Evolutionary conservation across 805 yeast species (phyloP), one percentile per base, ranked within the genome.

Genomic region (Lipomyces kockii): DNA sequence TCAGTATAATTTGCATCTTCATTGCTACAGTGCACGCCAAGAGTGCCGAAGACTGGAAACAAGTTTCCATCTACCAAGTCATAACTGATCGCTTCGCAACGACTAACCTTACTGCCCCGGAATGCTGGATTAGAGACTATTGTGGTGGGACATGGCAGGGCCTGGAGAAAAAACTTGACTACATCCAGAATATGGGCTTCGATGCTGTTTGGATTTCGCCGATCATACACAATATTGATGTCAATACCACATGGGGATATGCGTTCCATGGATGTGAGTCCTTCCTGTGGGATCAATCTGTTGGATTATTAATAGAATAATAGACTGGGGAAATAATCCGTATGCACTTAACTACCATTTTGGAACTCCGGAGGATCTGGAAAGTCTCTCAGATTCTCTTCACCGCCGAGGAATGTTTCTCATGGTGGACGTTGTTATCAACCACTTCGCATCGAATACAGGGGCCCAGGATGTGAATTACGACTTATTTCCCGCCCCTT

Each of bases 91-190:
- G 67, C 12, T 63, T 63, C 29, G 67, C 67, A 5, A 53, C 60
- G 17, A 39, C 67, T 2, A 34, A 51, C n/a, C 20, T 35, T 1
- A 34, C 32, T 22, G 53, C 65, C 22, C 55, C 55, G 14, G 59
- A 59, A n/a, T 39, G 51, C 11, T 22, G 35, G 14, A 29, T 56
- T 6, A 27, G 37, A n/a, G n/a, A 17, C 17, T 63, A 60, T 25
- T 63, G 67, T 25, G 67, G 67, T 25, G 67, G 67, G 8, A 51
- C 67, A 14, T 63, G 64, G 63, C 35, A 59, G 20, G 67, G 67
- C 29, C 27, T 63, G 35, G 53, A 35, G 14, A 27, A 29, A 4
- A 49, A 60, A 14, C 53, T 63, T 20, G 65, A 63, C 32, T 63
- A 63, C 46, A 63, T 63, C 5, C 56, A 29, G n/a, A 61, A 60